phyloP scores from a whole-genome alignment of 257 asterid species.

The Scutellaria barbata region DNA sequence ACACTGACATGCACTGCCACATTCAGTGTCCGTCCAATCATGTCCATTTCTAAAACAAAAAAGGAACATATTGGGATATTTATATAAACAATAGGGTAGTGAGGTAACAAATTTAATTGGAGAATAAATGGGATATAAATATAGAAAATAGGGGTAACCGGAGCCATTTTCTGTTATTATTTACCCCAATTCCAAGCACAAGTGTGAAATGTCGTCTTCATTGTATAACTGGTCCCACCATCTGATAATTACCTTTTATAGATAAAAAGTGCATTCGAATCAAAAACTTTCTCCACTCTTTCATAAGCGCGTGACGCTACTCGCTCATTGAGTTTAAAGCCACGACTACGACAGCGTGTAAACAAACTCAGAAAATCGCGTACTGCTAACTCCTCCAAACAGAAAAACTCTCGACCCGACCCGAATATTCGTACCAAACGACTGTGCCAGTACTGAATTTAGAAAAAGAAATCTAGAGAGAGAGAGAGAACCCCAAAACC shows the following conservation, averaged over 20 bases:
- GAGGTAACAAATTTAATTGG: too few relatives aligned
- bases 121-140: too few relatives aligned
- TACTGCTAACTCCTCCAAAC: not conserved
- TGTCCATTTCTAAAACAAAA: too few relatives aligned
- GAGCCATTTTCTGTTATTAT: too few relatives aligned
- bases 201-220: conserved; percentile 21
- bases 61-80: too few relatives aligned
- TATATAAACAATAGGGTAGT: too few relatives aligned
- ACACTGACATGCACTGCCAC: too few relatives aligned
- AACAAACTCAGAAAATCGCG: conserved; percentile 16
- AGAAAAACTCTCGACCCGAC: conserved; percentile 39
- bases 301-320: conserved; percentile 27
- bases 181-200: conserved; percentile 17
- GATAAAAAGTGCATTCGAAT: conserved; percentile 29
- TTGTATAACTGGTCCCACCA: conserved; percentile 34
- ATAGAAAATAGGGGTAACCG: too few relatives aligned
- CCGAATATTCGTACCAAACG: conserved; percentile 36
- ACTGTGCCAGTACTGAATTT: conserved; percentile 25
- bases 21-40: too few relatives aligned
- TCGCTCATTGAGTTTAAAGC: too few relatives aligned
- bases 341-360: conserved; percentile 18
- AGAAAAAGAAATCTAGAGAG: conserved; percentile 36
- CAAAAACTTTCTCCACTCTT: not conserved
- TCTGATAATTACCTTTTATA: conserved; percentile 25
- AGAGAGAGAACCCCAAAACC: conserved; percentile 37